Conservation (phyloP, 2,329 filamentous ascomycete genomes). For the Dactylellina drechsleri region DNA sequence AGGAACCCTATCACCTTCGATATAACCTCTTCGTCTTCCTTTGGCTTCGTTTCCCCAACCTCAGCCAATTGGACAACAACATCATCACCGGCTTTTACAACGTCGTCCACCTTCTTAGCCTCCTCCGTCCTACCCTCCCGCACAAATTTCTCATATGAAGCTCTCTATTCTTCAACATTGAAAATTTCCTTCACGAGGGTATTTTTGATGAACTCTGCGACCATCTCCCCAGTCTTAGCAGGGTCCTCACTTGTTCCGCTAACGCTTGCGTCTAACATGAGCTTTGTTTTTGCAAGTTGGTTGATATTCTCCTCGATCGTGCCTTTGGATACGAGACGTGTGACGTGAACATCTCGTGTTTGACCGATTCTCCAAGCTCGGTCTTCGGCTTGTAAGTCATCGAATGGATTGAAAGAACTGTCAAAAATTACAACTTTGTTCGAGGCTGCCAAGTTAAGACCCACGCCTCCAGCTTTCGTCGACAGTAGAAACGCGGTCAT, state of each 20-base stretch:
- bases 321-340: conserved; percentile 79
- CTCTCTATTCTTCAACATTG: conserved; percentile 46
- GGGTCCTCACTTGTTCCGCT: conserved; percentile 69
- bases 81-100: background rate
- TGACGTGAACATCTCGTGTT: conserved; percentile 86
- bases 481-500: conserved; percentile 93
- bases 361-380: conserved; percentile 94
- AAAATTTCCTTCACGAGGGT: conserved; percentile 48
- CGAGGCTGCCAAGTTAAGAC: conserved; percentile 92
- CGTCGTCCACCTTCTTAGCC: background rate
- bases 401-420: conserved; percentile 95
- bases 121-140: background rate
- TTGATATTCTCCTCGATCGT: conserved; percentile 96
- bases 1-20: background rate
- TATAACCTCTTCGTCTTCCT: background rate
- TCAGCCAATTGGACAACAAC: background rate
- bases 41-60: background rate
- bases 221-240: conserved; percentile 63
- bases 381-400: conserved; percentile 98
- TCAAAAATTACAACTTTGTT: conserved; percentile 99
- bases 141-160: conserved; percentile 15
- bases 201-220: conserved; percentile 45
- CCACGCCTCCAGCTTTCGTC: conserved; percentile 93
- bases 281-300: conserved; percentile 88
- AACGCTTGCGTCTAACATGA: conserved; percentile 83